Evolutionary conservation across 148 eudicot species (phyloP), one percentile per base, ranked within the genome.

Genomic region (Chenopodium berlandieri): DNA sequence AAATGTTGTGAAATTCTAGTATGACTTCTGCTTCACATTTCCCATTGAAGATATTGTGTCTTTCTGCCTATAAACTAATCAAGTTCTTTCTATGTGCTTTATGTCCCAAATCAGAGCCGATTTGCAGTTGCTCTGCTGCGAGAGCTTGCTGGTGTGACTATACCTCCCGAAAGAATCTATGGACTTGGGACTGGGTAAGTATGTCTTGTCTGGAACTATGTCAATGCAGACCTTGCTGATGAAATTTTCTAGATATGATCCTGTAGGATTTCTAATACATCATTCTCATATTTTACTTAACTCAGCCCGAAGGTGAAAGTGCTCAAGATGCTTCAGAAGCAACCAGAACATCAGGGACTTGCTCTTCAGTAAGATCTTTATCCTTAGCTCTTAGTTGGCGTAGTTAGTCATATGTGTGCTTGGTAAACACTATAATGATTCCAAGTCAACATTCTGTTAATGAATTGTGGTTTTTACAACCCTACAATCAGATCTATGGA

Each of bases 121-220:
- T 96, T 96, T 91, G 99, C 98, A 48, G 93, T 89, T 88, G 97
- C 94, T 50, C 88, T 96, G 73, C 86, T 96, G 83, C 86, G 90
- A 79, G 94, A 90, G 85, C 92, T 96, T 87, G 99, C 93, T 81
- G 99, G 98, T 85, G 90, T 96, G 64, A 89, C 89, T 84, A 87
- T 96, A 84, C 99, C 99, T 44, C 86, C 92, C 71, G 97, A 96
- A 86, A 85, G 95, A 86, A 92, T 96, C 44, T 96, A 83, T 87
- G 99, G 99, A 79, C 90, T 96, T 30, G 99, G 99, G 75, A 88
- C 90, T 71, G 99, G 99, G 99, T 96, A 80, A 91, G 91, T 78
- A 12, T 64, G 37, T 74, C 67, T 19, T 44, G 30, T 34, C 74
- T 79, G 58, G 23, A 23, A 50, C 2, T 62, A 13, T 14, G 58